These are phyloP conservation scores for Endocladia muricata DNA, from an alignment of 31 red algal genomes.

Conservation along the genomic window DNA sequence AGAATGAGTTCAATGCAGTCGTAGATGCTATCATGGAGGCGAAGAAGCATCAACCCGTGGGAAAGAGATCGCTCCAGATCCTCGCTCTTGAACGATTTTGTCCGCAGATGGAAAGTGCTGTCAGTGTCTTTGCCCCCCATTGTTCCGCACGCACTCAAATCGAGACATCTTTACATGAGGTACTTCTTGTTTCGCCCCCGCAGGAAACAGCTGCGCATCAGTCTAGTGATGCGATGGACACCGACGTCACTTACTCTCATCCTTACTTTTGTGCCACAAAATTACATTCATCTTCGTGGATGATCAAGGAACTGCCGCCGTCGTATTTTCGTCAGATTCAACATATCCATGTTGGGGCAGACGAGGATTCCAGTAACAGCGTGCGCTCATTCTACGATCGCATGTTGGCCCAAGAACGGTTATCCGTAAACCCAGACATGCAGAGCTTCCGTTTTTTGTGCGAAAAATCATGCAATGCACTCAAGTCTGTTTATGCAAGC, in stretches of 20 bases:
- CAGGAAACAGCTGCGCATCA: background rate
- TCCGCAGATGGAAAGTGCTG: background rate
- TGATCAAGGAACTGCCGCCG: background rate
- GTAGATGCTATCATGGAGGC: background rate
- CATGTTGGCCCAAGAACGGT: background rate
- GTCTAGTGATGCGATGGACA: too few relatives aligned
- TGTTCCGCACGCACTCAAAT: background rate
- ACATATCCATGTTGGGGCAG: background rate
- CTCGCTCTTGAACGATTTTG: background rate
- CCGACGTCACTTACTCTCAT: too few relatives aligned
- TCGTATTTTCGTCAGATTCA: background rate
- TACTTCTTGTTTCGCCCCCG: background rate
- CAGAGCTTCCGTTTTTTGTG: constrained; percentile 1
- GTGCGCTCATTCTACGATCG: background rate
- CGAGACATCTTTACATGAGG: background rate
- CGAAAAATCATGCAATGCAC: background rate
- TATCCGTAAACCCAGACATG: background rate
- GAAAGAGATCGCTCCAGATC: background rate
- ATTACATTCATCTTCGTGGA: background rate
- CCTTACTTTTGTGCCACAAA: background rate
- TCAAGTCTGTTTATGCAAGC: background rate
- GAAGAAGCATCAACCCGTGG: background rate
- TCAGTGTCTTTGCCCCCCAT: background rate
- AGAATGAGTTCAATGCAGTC: background rate
- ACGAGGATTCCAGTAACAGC: background rate